Base-by-base conservation (phyloP, 192 early-diverging fungal species). In the Funneliformis mosseae region DNA sequence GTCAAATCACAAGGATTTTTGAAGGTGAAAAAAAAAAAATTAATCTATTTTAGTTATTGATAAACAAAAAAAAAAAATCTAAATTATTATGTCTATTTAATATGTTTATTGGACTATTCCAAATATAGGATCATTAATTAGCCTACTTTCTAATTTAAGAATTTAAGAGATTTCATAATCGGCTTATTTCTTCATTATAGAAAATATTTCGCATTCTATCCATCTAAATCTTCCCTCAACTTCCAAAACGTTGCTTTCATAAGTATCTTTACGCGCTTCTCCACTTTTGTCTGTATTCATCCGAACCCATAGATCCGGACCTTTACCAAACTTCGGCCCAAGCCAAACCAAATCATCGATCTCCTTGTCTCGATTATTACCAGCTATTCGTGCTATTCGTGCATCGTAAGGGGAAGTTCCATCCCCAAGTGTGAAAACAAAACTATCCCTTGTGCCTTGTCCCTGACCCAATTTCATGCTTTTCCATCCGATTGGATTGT, bases 401-500 rank as follows among this genome's bases (percentile, higher is more conserved):
- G 71, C 71, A 41, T n/a, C 45, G 45, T 73, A 27, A 46, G 45
- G 45, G 11, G 71, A 73, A 18, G n/a, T 74, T 21, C 71, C 71
- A 41, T 74, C 71, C 5, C 71, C 71, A 33, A 74, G 21, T 38
- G 71, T 27, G 23, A 74, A 74, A 42, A 74, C 25, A 41, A 74
- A 74, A 74, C 71, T 74, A 18, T 74, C 71, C n/a, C 5, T 48
- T 27, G 71, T 46, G 7, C 46, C 71, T 43, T 25, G 45, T 9
- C 71, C n/a, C 16, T 8, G 21, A 9, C 41, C 43, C 16, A 48
- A 9, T 43, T 74, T 74, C 5, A 27, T 23, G 5, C 11, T 46
- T 28, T 67, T 67, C 71, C 71, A 73, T 18, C 45, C 71, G 9
- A 73, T 42, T 6, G 71, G 41, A 41, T 73, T 73, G 23, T 73